Percentiles rank a stretch among this genome's conserved stretches.
Evolutionary conservation across 495 filamentous ascomycete genomes (phyloP).

Genomic region (Neurospora sp.): DNA sequence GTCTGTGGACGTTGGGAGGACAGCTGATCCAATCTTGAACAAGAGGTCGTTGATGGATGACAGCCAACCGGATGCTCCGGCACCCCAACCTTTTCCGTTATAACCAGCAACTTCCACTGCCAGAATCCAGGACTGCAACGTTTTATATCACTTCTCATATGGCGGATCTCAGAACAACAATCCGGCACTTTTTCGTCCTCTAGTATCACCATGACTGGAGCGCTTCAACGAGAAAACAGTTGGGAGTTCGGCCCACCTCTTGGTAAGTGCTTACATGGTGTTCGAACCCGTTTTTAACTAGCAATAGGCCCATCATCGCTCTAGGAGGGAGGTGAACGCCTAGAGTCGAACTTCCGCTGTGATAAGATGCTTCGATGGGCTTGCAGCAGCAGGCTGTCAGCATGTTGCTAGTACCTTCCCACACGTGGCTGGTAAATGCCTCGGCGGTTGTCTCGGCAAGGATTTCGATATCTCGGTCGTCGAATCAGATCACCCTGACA

Average conservation of each 20-base stretch:
- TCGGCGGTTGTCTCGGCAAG: neutral
- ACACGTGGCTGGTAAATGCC: neutral
- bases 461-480: neutral
- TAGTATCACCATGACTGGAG: neutral
- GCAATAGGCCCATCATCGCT: neutral
- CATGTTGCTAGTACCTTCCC: neutral
- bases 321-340: neutral
- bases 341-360: neutral
- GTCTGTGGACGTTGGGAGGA: neutral
- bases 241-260: neutral
- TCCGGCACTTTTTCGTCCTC: neutral
- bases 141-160: neutral
- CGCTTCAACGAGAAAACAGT: neutral
- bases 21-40: neutral
- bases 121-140: neutral
- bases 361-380: neutral
- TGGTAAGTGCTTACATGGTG: neutral
- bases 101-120: neutral
- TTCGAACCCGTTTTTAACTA: neutral
- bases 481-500: neutral
- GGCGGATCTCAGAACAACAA: neutral
- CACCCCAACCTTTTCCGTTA: neutral
- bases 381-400: neutral
- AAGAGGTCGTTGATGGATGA: neutral
- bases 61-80: neutral